Conservation (phyloP, 75 land plant genomes). For the Picea sitchensis region DNA sequence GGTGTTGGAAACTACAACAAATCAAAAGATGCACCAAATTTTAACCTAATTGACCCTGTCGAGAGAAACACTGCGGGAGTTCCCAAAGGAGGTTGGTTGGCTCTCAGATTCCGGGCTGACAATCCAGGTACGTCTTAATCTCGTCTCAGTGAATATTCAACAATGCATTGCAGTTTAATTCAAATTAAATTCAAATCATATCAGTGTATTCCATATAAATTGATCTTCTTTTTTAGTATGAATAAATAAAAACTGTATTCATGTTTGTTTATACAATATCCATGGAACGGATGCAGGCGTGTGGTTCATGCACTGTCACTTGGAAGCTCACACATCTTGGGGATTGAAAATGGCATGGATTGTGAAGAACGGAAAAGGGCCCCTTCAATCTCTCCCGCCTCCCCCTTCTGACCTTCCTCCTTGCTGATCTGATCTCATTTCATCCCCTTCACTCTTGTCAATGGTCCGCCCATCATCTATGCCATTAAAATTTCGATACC, state of each 20-base stretch:
- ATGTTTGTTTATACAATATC: too few species aligned
- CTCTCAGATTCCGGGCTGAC: slow-evolving; percentile 25
- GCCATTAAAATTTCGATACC: too few species aligned
- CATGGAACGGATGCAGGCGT: slow-evolving; percentile 28
- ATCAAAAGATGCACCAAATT: slow-evolving; percentile 12
- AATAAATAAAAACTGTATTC: too few species aligned
- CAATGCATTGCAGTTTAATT: too few species aligned
- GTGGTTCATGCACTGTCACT: slow-evolving; percentile 60
- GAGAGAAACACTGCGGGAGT: slow-evolving; percentile 26
- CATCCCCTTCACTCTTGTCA: too few species aligned
- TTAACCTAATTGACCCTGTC: slow-evolving; percentile 34
- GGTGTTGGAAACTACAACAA: slow-evolving; percentile 29
- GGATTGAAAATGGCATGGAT: slow-evolving; percentile 60
- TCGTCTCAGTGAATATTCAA: too few species aligned
- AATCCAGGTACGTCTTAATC: slow-evolving; percentile 26
- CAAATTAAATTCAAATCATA: too few species aligned
- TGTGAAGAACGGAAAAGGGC: slow-evolving; percentile 39
- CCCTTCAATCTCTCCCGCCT: slow-evolving; percentile 39
- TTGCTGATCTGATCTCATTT: slow-evolving; percentile 18
- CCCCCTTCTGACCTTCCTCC: slow-evolving; percentile 58
- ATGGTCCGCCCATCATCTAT: too few species aligned
- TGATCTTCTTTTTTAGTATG: too few species aligned
- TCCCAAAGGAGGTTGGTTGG: slow-evolving; percentile 28
- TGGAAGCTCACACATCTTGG: slow-evolving; percentile 51
- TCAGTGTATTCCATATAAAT: too few species aligned